Evolutionary conservation across 108 stramenopile genomes (phyloP), one percentile per base, ranked within the genome.

Genomic region (Aurantiochytrium sp.): DNA sequence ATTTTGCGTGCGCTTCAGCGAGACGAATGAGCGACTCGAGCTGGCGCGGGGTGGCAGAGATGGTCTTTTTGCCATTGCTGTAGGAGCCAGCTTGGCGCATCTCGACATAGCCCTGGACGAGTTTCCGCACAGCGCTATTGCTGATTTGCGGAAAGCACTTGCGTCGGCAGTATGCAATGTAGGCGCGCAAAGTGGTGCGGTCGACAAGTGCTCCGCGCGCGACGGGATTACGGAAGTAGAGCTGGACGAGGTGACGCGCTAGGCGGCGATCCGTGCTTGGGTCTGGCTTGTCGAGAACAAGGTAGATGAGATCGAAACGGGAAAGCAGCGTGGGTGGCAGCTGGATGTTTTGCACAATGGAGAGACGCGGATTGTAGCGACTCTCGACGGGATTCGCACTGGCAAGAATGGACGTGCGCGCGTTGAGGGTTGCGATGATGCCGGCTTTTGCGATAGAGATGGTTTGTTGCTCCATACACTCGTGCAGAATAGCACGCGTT

Each of bases 381-480:
- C 96, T 96, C 89, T 99, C 98, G 57, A 96, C 94, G 10, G 99
- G 99, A 92, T 99, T 99, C 58, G 99, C 99, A 12, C 96, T 96
- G 28, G 99, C 99, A 58, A 99, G 94, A 87, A 99, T 96, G 5
- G 98, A 97, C 29, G 98, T 98, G 28, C 99, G 94, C 5, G 99
- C 98, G 93, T 98, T 97, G 29, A 99, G 94, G 16, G 98, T 97
- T 51, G 97, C 96, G 89, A 99, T 97, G 91, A 99, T 99, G 4
- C 99, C 99, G 43, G 99, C 98, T 91, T 99, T 99, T 43, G 99
- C 98, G 49, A 99, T 96, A 29, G 95, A 96, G 4, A 99, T 97
- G 18, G 98, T 99, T 92, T 99, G 99, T 91, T 99, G 99, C 93
- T 99, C 99, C 98, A 99, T 98, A 28, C 98, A 98, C 93, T 99